Base-by-base conservation (phyloP, 116 monocot species). In the Iris pallida region DNA sequence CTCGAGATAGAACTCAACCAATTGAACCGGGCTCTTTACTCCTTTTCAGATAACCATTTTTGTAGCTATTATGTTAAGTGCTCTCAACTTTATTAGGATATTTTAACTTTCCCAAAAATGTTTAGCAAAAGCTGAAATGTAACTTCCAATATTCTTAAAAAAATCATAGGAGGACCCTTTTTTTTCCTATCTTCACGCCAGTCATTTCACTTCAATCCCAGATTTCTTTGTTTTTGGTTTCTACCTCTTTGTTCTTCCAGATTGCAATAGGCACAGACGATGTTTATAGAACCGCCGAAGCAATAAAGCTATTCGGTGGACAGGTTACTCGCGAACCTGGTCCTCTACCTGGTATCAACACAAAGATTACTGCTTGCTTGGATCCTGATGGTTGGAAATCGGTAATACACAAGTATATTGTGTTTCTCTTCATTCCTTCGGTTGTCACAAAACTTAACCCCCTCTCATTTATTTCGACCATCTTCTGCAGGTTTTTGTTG, bases 321-420 rank as follows among this genome's bases (percentile, higher is more conserved):
- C 85, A 75, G 43, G 71, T 98, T 15, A 80, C 84, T 19, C 85
- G 90, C 54, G 98, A 93, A 84, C 98, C 98, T 16, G 98, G 93
- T 6, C 98, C 98, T 45, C 78, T 98, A 69, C 93, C 98, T 74
- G 93, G 86, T 54, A 80, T 93, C 70, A 88, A 75, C 81, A 98
- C 98, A 15, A 98, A 98, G 72, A 90, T 98, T 55, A 98, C 98
- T 71, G 93, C 88, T 7, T 98, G 98, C 77, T 62, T 86, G 69
- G 98, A 98, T 84, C 98, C 98, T 60, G 98, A 98, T 82, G 98
- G 90, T n/a, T 98, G 98, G 98, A 93, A 98, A 98, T 71, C 88
- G 61, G 98, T 98, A 89, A 60, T 76, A 16, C 41, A 45, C n/a
- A 6, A 45, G 6, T 63, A 16, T 45, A n/a, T 40, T 55, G 44